Conservation (phyloP, 2,329 filamentous ascomycete species). For the Ophiostoma triangulosporum region DNA sequence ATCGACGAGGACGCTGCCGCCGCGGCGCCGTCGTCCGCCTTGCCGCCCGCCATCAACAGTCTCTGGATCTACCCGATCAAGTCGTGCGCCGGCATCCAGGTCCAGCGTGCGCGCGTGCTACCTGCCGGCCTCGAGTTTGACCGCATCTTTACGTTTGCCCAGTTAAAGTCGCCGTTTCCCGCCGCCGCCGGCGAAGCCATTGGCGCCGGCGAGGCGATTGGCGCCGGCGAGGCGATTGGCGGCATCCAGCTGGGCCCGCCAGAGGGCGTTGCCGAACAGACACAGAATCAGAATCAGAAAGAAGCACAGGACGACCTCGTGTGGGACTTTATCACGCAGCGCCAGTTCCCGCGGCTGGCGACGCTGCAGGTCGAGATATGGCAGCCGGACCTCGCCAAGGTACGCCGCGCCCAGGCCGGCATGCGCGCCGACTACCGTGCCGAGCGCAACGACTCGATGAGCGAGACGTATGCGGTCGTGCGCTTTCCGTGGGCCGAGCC, state of each 20-base stretch:
- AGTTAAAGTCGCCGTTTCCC: constrained; percentile 40
- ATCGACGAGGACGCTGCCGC: constrained; percentile 22
- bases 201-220: too few relatives aligned
- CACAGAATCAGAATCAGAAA: constrained; percentile 21
- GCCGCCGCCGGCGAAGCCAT: too few relatives aligned
- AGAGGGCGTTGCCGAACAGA: background rate
- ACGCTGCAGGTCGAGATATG: constrained; percentile 55
- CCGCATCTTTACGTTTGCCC: constrained; percentile 70
- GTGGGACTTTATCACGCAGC: constrained; percentile 62
- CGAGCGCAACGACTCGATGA: constrained; percentile 28
- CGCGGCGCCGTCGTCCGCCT: constrained; percentile 11
- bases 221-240: constrained; percentile 16
- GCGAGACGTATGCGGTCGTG: constrained; percentile 48
- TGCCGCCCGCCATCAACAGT: constrained; percentile 34
- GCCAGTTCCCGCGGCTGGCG: constrained; percentile 56
- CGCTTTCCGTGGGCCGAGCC: constrained; percentile 48
- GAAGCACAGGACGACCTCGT: constrained; percentile 28
- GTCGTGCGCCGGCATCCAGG: constrained; percentile 64
- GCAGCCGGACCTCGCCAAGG: constrained; percentile 49
- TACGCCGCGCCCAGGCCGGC: constrained; percentile 26
- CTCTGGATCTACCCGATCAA: constrained; percentile 75
- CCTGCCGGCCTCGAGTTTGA: constrained; percentile 64
- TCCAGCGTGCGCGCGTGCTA: constrained; percentile 50
- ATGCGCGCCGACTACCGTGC: constrained; percentile 11
- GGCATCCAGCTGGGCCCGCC: background rate